Evolutionary conservation across 306 rosid species (phyloP), one percentile per base, ranked within the genome.

Genomic region (Malus fusca): DNA sequence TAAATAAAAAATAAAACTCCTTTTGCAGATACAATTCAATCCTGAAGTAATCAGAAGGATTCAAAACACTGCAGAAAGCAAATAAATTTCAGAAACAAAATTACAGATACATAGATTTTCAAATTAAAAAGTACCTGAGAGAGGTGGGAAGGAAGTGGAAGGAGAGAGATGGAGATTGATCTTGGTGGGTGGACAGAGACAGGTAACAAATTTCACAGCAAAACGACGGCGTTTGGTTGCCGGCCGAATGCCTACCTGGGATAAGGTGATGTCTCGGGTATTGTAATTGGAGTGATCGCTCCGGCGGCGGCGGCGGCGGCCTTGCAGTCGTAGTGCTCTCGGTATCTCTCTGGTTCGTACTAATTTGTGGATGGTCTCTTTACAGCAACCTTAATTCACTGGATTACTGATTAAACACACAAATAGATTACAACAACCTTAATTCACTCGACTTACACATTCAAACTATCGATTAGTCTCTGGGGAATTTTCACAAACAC

Each of bases 91-190:
- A 8, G 18, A 25, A 23, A 65, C 7, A 15, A 11, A 76, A 75
- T 43, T 40, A 35, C 79, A 68, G 17, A 48, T 11, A 60, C 67
- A 72, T 30, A 71, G 43, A 53, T 31, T 48, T 48, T 48, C 42
- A 46, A 60, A 66, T 5, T 18, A 48, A 30, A 26, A n/a, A 75
- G 73, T 76, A 92, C 97, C 94, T 80, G 62, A 26, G 75, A 71
- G 56, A 75, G 72, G 67, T 65, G 75, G 66, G 59, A 67, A 73
- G 68, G 42, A 61, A 78, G 58, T 73, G 74, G 73, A 77, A 80
- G 72, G 69, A 73, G 82, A 76, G 60, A 56, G 59, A 83, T 18
- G 23, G 78, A 35, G 78, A 73, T 79, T 73, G 69, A 73, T 81
- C 59, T 15, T 71, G 66, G 73, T 56, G 44, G 53, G 65, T 71